These are phyloP conservation scores for Leptographium lundbergii DNA, from an alignment of 2,329 filamentous ascomycete species.

Conservation along the genomic window DNA sequence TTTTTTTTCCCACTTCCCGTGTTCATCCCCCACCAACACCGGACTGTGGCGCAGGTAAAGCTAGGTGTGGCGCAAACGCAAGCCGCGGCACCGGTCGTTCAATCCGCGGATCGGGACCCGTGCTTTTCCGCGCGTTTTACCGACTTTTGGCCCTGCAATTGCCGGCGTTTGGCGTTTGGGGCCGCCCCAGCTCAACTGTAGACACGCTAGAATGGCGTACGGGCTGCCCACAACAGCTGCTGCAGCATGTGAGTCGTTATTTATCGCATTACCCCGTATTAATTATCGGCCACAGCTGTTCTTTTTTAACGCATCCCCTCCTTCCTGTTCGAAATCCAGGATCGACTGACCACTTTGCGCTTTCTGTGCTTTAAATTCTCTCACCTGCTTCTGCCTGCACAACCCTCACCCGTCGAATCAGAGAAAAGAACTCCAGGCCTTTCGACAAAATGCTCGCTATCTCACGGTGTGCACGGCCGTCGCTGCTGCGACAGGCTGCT, in stretches of 20 bases:
- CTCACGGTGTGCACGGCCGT: conserved; percentile 55
- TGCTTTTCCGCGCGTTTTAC: conserved; percentile 7
- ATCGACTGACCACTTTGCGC: not conserved
- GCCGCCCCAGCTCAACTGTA: not conserved
- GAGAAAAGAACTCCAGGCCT: not conserved
- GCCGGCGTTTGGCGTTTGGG: not conserved
- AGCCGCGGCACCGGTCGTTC: not conserved
- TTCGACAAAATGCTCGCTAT: conserved; percentile 67
- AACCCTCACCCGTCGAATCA: not conserved
- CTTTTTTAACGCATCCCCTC: not conserved
- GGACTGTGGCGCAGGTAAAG: not conserved
- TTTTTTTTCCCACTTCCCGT: not conserved
- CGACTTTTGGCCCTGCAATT: conserved; percentile 2
- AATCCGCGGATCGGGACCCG: not conserved
- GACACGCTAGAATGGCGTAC: not conserved
- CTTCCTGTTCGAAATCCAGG: not conserved
- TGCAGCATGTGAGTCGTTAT: not conserved
- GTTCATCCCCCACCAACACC: no score
- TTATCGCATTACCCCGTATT: not conserved
- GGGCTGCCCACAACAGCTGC: not conserved
- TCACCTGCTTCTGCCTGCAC: not conserved
- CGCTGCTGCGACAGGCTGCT: conserved; percentile 50
- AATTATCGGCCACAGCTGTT: not conserved
- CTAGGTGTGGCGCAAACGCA: not conserved
- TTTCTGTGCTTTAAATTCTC: not conserved